Percentiles rank a stretch among this genome's conserved stretches.
phyloP scores from a whole-genome alignment of 768 basidiomycete genomes.

The Lepiota venenata region DNA sequence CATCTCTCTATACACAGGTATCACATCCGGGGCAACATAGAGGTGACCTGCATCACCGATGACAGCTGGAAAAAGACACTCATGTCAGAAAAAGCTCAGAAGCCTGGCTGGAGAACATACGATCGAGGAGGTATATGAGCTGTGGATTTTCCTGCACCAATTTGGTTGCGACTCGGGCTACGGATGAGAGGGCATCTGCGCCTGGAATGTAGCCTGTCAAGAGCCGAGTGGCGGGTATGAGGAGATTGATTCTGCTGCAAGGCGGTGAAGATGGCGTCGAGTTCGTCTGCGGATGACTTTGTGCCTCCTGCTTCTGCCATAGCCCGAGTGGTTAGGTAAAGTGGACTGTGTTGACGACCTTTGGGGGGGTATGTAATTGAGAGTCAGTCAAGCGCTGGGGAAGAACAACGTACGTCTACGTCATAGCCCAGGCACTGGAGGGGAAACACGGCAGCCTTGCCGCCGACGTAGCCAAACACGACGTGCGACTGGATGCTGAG shows the following conservation, averaged over 20 bases:
- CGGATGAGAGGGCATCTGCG: constrained; percentile 68
- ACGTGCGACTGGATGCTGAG: constrained; percentile 94
- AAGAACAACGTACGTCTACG: constrained; percentile 69
- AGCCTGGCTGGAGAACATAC: constrained; percentile 57
- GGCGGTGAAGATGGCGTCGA: constrained; percentile 67
- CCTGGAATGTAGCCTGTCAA: constrained; percentile 92
- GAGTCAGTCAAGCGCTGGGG: no score
- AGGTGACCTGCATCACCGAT: constrained; percentile 89
- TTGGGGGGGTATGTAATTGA: no score
- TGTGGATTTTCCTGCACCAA: constrained; percentile 55
- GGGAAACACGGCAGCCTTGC: constrained; percentile 75
- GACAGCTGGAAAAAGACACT: constrained; percentile 67
- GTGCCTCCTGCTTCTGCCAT: no score
- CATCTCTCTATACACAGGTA: constrained; percentile 82
- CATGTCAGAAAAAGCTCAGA: no score
- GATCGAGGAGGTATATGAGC: constrained; percentile 87
- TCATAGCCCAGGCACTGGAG: constrained; percentile 90
- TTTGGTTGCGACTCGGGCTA: constrained; percentile 58
- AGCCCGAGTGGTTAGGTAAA: no score
- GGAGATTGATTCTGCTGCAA: constrained; percentile 77
- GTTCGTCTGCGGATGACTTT: constrained; percentile 71
- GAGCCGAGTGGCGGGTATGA: constrained; percentile 65
- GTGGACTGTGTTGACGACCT: constrained; percentile 91
- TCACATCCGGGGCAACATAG: constrained; percentile 84
- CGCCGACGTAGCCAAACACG: constrained; percentile 90